phyloP scores from a whole-genome alignment of 2,329 filamentous ascomycete genomes.

The Alternaria tenuissima region DNA sequence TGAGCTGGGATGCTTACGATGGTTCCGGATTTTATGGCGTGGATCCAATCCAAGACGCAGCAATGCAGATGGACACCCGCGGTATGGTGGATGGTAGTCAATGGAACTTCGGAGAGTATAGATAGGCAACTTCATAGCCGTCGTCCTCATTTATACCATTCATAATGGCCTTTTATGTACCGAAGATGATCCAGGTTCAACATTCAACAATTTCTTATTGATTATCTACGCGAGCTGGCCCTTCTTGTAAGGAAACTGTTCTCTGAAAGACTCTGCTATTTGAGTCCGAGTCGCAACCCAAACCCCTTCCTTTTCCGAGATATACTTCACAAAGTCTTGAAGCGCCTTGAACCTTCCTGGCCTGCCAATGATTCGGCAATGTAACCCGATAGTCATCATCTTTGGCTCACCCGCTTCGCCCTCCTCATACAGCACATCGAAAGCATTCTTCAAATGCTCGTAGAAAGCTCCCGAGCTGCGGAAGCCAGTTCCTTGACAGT shows the following conservation, averaged over 20 bases:
- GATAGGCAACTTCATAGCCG: conserved; percentile 5
- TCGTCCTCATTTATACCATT: neutral
- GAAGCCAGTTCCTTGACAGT: conserved; percentile 56
- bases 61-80: conserved; percentile 10
- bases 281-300: conserved; percentile 64
- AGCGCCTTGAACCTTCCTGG: conserved; percentile 62
- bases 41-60: conserved; percentile 16
- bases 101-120: conserved; percentile 31
- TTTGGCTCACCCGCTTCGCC: conserved; percentile 47
- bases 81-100: conserved; percentile 19
- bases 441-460: conserved; percentile 60
- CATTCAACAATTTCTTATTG: neutral
- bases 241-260: conserved; percentile 59
- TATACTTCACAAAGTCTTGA: conserved; percentile 63
- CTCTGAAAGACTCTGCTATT: conserved; percentile 60
- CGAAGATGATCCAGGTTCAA: neutral
- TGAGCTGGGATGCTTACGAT: conserved; percentile 17
- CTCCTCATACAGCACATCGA: conserved; percentile 64
- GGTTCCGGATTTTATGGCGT: conserved; percentile 10
- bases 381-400: conserved; percentile 66
- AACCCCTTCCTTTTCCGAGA: conserved; percentile 61
- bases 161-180: neutral
- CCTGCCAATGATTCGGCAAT: conserved; percentile 62
- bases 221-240: conserved; percentile 44
- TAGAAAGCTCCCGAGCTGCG: conserved; percentile 56